Base-by-base conservation (phyloP, 768 basidiomycete genomes). In the Boletus coccyginus region DNA sequence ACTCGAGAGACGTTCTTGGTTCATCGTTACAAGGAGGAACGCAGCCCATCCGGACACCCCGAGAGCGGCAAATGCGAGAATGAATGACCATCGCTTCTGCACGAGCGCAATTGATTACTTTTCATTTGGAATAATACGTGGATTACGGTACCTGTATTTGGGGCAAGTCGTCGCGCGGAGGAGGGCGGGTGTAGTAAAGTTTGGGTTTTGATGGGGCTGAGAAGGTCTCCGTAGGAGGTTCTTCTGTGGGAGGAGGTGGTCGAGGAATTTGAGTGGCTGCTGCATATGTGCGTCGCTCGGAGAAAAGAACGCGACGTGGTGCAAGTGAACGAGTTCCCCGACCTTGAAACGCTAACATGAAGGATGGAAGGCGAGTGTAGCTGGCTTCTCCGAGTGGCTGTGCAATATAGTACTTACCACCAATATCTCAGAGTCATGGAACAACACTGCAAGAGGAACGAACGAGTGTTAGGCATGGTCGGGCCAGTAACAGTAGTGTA, bases 1-100 rank as follows among this genome's bases (percentile, higher is more conserved):
- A 58, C 84, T 87, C 27, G 88, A 83, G 31, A 91, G 77, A 62
- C 84, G 86, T 65, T 92, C 90, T 66, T 88, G 83, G 73, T 92
- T 92, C 54, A 83, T 85, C 11, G 83, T 85, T 56, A 82, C 85
- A 31, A 79, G 76, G 62, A 90, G 78, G 68, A 92, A 92, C 8
- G 77, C 78, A 4, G 73, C 81, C 90, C 90, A 91, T 8, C 78
- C 81, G 1, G 81, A 67, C 2, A 87, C 69, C 16, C 88, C 90
- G 7, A 82, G 55, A 0, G 74, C 72, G 17, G 78, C 74, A 42
- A 82, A 70, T 0, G 74, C 79, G 36, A 85, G 71, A 19, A 84
- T 65, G 21, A 77, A 64, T 0, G 88, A 87, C 88, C 88, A 90
- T 63, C 71, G 75, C 63, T 65, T 66, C 73, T 77, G 55, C 19